phyloP scores from a whole-genome alignment of 768 basidiomycete genomes.

The Erythrobasidium yunnanense region DNA sequence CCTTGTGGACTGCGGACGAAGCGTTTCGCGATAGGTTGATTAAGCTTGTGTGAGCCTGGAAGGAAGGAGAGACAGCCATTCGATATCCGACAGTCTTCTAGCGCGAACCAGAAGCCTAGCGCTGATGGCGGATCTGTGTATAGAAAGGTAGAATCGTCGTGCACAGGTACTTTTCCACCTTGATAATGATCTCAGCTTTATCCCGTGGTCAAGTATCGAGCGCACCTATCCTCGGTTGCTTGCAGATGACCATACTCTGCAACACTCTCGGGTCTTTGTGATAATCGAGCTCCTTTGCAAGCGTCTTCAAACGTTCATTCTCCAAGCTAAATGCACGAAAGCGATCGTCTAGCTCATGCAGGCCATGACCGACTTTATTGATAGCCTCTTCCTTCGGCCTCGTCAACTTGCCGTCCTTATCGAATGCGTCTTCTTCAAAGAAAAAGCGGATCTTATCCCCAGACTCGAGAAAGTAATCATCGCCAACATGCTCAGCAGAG shows the following conservation, averaged over 20 bases:
- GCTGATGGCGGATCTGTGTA: constrained; percentile 87
- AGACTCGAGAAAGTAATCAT: constrained; percentile 82
- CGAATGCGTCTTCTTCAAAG: constrained; percentile 77
- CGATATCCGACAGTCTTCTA: constrained; percentile 69
- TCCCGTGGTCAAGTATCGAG: too few species aligned
- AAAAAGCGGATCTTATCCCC: constrained; percentile 67
- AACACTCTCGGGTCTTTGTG: constrained; percentile 62
- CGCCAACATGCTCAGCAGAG: constrained; percentile 39
- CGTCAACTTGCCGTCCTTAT: constrained; percentile 56
- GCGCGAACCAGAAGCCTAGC: constrained; percentile 90
- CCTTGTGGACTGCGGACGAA: constrained; percentile 61
- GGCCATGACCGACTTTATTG: constrained; percentile 70
- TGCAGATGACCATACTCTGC: constrained; percentile 81
- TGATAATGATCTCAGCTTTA: too few species aligned
- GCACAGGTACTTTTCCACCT: constrained; percentile 84
- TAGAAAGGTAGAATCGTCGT: constrained; percentile 76
- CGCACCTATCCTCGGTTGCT: constrained; percentile 67
- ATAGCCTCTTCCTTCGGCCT: constrained; percentile 55
- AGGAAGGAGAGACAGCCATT: constrained; percentile 83
- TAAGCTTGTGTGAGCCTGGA: constrained; percentile 73
- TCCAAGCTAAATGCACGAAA: constrained; percentile 71
- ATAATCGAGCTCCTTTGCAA: constrained; percentile 68
- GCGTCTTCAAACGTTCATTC: constrained; percentile 56
- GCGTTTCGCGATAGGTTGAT: constrained; percentile 60
- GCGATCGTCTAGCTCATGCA: constrained; percentile 72